phyloP scores from a whole-genome alignment of 2,329 filamentous ascomycete species.

The Pezicula carpinea region DNA sequence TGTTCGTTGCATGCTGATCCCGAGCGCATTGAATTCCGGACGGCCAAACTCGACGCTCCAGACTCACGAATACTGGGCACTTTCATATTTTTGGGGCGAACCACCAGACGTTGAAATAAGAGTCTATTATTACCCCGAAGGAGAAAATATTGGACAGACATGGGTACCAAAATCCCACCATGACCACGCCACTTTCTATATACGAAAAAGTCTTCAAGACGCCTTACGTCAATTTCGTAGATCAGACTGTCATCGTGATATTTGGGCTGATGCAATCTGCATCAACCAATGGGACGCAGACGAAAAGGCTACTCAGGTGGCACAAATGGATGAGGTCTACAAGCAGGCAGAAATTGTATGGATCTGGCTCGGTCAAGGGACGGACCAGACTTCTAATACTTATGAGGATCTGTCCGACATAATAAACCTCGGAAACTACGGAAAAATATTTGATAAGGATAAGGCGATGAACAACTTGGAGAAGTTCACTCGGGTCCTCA shows the following conservation, averaged over 20 bases:
- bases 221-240: conserved; percentile 7
- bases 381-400: conserved; percentile 2
- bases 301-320: conserved; percentile 10
- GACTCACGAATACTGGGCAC: conserved; percentile 4
- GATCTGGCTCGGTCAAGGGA: conserved; percentile 11
- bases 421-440: conserved; percentile 8
- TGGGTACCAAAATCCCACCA: no score
- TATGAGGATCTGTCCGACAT: no score
- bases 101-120: conserved; percentile 2
- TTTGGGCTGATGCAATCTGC: conserved; percentile 16
- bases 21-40: no score
- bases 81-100: conserved; percentile 11
- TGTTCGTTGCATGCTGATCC: no score
- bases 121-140: not conserved
- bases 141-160: no score
- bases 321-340: conserved; percentile 13
- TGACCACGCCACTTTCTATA: not conserved
- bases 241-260: not conserved
- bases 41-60: no score
- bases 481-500: conserved; percentile 6
- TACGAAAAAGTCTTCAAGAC: not conserved
- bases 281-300: conserved; percentile 11
- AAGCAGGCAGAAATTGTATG: conserved; percentile 7
- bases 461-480: not conserved
- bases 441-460: not conserved